These are phyloP conservation scores for Macadamia tetraphylla DNA, from an alignment of 164 flowering plant genomes.

Conservation along the genomic window DNA sequence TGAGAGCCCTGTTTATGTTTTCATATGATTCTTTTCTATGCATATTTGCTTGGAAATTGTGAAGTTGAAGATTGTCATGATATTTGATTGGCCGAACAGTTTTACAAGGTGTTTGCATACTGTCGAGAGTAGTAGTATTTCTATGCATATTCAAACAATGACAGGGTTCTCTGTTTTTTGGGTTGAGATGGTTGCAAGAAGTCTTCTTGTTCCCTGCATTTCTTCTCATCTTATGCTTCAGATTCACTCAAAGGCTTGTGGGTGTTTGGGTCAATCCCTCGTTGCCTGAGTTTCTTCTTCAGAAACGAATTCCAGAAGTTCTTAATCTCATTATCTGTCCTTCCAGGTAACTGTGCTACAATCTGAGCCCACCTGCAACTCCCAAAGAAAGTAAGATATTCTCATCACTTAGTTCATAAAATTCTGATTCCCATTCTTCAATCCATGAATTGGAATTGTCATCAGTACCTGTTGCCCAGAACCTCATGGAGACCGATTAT, in stretches of 20 bases:
- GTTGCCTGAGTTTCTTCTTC: conserved; percentile 76
- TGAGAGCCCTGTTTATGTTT: too few species aligned
- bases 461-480: conserved; percentile 84
- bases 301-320: conserved; percentile 84
- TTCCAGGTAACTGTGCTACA: conserved; percentile 79
- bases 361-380: conserved; percentile 88
- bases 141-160: too few species aligned
- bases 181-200: conserved; percentile 11
- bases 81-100: too few species aligned
- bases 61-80: too few species aligned
- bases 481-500: too few species aligned
- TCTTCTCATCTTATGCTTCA: conserved; percentile 24
- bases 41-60: too few species aligned
- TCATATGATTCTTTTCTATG: too few species aligned
- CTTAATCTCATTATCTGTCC: conserved; percentile 92
- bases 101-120: too few species aligned
- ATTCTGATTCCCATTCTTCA: neutral
- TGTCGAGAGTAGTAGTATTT: too few species aligned
- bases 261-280: conserved; percentile 80
- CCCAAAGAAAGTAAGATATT: neutral
- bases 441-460: neutral
- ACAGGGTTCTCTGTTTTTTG: conserved; percentile 7
- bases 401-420: too few species aligned
- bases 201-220: conserved; percentile 5
- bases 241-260: conserved; percentile 53